A percentile compares a stretch with the other conserved stretches of the same genome.
phyloP scores from a whole-genome alignment of 805 yeast species.

The Yarrowia sp. region DNA sequence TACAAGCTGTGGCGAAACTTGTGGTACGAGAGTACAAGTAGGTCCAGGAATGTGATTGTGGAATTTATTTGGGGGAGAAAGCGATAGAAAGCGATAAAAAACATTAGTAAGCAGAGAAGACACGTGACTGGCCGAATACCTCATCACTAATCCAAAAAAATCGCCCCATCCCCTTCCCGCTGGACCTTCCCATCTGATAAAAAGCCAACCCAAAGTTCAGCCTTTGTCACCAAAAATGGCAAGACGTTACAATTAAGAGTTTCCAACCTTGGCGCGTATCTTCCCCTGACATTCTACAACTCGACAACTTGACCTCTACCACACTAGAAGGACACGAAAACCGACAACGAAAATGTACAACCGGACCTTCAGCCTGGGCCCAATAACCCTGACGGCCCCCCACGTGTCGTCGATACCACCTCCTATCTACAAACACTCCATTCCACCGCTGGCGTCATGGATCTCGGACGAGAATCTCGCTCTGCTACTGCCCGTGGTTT shows the following conservation, averaged over 20 bases:
- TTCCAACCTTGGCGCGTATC: not conserved
- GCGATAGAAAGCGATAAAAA: too few relatives aligned
- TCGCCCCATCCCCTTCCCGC: too few relatives aligned
- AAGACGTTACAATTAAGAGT: not conserved
- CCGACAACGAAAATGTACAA: constrained; percentile 4
- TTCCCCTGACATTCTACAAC: not conserved
- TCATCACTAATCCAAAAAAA: too few relatives aligned
- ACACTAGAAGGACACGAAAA: too few relatives aligned
- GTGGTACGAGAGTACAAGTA: constrained; percentile 4
- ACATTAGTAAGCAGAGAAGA: not conserved
- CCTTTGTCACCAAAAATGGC: not conserved
- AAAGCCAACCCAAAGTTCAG: too few relatives aligned
- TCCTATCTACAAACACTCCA: not conserved
- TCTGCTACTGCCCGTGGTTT: constrained; percentile 68
- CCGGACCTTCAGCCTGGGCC: constrained; percentile 4
- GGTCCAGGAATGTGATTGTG: too few relatives aligned
- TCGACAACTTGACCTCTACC: not conserved
- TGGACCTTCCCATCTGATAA: constrained; percentile 14
- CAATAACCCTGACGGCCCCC: constrained; percentile 18
- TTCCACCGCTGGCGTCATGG: constrained; percentile 47
- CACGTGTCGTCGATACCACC: constrained; percentile 19
- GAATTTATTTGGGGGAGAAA: too few relatives aligned
- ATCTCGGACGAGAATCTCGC: constrained; percentile 73
- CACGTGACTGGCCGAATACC: too few relatives aligned
- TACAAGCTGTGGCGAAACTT: constrained; percentile 16